Percentiles rank a stretch among this genome's conserved stretches.
Conservation (phyloP, 208 protist genomes). For the Leishmania mexicana region DNA sequence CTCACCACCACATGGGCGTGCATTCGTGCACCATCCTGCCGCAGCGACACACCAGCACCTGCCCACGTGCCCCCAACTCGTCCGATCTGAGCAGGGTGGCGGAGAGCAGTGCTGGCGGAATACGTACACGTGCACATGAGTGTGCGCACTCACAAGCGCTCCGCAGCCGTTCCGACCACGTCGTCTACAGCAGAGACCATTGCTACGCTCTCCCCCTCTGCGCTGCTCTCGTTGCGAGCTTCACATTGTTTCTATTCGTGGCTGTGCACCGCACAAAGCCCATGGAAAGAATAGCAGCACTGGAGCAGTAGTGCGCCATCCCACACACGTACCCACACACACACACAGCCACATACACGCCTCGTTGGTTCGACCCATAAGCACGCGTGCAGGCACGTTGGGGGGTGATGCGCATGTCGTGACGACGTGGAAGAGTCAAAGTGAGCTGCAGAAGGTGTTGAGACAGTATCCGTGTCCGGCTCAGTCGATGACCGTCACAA, state of each 20-base stretch:
- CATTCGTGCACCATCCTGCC: background rate
- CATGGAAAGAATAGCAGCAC: background rate
- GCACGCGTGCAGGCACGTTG: background rate
- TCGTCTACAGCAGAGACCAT: background rate
- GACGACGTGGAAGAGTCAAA: background rate
- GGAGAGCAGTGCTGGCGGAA: background rate
- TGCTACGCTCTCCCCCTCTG: background rate
- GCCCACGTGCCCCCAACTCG: background rate
- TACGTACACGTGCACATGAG: background rate
- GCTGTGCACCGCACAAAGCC: background rate
- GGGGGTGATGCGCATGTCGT: background rate
- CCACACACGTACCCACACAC: background rate
- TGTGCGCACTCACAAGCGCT: background rate
- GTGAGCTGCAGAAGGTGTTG: background rate
- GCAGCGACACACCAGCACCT: background rate
- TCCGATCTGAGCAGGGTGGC: background rate
- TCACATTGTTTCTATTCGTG: background rate
- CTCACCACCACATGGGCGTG: background rate
- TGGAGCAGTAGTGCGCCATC: background rate
- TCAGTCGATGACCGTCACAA: constrained; percentile 18
- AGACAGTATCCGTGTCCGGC: background rate
- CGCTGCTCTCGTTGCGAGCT: background rate
- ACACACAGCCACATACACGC: background rate
- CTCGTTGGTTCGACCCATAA: background rate
- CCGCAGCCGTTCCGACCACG: background rate